Base-by-base conservation (phyloP, 805 yeast genomes). In the Saccharomycopsis sp. region DNA sequence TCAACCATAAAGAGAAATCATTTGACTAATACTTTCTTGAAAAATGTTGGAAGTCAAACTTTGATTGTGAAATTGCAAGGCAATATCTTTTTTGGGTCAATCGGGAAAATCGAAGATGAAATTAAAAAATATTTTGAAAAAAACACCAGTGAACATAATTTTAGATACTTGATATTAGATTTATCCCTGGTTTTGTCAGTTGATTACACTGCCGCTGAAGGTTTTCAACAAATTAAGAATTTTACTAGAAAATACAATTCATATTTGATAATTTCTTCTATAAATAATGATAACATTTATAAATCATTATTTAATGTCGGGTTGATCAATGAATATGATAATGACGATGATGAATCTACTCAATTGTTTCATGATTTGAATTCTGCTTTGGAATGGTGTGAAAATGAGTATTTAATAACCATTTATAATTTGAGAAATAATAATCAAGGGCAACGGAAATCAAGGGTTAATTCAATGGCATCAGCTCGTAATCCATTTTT, bases 181-280 rank as follows among this genome's bases (percentile, higher is more conserved):
- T 80, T 93, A 72, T 81, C 81, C 53, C 78, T 81, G 31, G 95
- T 93, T 24, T 72, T 74, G 40, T 73, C 84, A 51, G 56, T 93
- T 52, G 98, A 93, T 62, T 93, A 85, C 56, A 84, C 95, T 38
- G 97, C 97, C 0, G 95, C 96, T 7, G 97, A 93, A 61, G 96
- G 97, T 0, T 85, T 93, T 59, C 78, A 88, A 54, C 71, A 96
- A 54, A 82, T 93, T 50, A 78, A 85, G 59, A 81, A 94, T 51
- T 73, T 89, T 55, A 67, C 87, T 14, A 75, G 75, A 47, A 80
- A 83, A 17, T 81, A 78, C 50, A 70, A 71, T 42, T 81, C 90
- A 14, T 81, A 76, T 52, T 64, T 93, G 58, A 74, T 89, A 21
- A 72, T 93, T 24, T 80, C 95, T 1, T 85, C 96, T 1, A 86